Base-by-base conservation (phyloP, 164 flowering plant genomes). In the Hamamelis virginiana region DNA sequence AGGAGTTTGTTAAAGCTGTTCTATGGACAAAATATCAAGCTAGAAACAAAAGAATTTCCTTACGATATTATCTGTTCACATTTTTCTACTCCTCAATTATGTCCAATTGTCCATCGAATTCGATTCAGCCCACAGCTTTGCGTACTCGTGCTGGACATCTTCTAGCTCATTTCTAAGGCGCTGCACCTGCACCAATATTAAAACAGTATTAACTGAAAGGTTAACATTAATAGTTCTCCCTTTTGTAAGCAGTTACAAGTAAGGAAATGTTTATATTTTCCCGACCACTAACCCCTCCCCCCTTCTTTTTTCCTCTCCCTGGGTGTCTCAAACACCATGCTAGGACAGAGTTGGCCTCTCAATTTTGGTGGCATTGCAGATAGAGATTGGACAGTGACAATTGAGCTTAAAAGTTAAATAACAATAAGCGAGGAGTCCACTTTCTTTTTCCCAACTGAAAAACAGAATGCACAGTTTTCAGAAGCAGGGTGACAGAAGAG, bases 101-200 rank as follows among this genome's bases (percentile, higher is more conserved):
- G 6, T 33, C 41, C 6, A n/a, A 33, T 33, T 66, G 23, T 74
- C 81, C 33, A 80, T 8, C 10, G 41, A 43, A 55, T 74, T 47
- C n/a, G 76, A 74, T 55, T 80, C 80, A 52, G 66, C 67, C 66
- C 75, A 64, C 59, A 84, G 62, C 19, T 71, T 70, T 28, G 63
- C 64, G 56, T 80, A 80, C 67, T 77, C 76, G 4, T 63, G 60
- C 19, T 69, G 75, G 1, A 72, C 80, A 59, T 72, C 76, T 26
- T 44, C 44, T 62, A 84, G 67, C 58, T 84, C 82, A 2, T 21
- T 53, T 70, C n/a, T 63, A 48, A 84, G 85, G 23, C 44, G 62
- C 16, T 50, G 60, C 23, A 75, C 68, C 87, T 84, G 76, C 66
- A 63, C 9, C 58, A 53, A 52, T 58, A n/a, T 59, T 59, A 22